These are phyloP conservation scores for Microdochium nivale DNA, from an alignment of 2,329 filamentous ascomycete species.

Conservation along the genomic window DNA sequence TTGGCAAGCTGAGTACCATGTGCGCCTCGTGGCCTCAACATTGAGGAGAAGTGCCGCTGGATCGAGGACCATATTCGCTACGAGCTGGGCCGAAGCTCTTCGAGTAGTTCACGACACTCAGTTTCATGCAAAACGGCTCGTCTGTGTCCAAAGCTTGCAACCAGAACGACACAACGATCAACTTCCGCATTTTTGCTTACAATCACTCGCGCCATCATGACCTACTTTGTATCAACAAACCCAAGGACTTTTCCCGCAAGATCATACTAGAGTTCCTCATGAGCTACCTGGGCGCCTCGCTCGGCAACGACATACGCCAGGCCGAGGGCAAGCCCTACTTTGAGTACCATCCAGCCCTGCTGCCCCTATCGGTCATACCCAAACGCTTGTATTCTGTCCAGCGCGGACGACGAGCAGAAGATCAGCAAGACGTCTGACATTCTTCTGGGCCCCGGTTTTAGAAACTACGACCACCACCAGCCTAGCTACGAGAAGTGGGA, in stretches of 20 bases:
- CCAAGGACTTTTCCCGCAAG: slow-evolving; percentile 14
- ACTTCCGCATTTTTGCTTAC: slow-evolving; percentile 28
- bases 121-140: slow-evolving; percentile 21
- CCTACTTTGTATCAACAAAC: slow-evolving; percentile 6
- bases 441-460: slow-evolving; percentile 9
- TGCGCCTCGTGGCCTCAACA: slow-evolving; percentile 2
- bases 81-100: slow-evolving; percentile 11
- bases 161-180: slow-evolving; percentile 24
- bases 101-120: slow-evolving; percentile 12
- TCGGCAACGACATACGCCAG: slow-evolving; percentile 15
- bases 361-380: slow-evolving; percentile 14
- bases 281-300: slow-evolving; percentile 12
- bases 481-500: slow-evolving; percentile 10
- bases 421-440: slow-evolving; percentile 9
- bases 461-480: slow-evolving; percentile 10
- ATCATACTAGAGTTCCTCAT: slow-evolving; percentile 15
- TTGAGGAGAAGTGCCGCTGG: slow-evolving; percentile 6
- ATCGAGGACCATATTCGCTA: slow-evolving; percentile 18
- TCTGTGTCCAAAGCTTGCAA: slow-evolving; percentile 16
- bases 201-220: slow-evolving; percentile 25
- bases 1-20: slow-evolving; percentile 3
- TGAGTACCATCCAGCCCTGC: slow-evolving; percentile 14
- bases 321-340: slow-evolving; percentile 13
- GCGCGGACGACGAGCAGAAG: slow-evolving; percentile 7
- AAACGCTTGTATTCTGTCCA: slow-evolving; percentile 13